Percentiles rank a stretch among this genome's conserved stretches.
Conservation (phyloP, 805 yeast genomes). For the Yamadazyma phyllophila region DNA sequence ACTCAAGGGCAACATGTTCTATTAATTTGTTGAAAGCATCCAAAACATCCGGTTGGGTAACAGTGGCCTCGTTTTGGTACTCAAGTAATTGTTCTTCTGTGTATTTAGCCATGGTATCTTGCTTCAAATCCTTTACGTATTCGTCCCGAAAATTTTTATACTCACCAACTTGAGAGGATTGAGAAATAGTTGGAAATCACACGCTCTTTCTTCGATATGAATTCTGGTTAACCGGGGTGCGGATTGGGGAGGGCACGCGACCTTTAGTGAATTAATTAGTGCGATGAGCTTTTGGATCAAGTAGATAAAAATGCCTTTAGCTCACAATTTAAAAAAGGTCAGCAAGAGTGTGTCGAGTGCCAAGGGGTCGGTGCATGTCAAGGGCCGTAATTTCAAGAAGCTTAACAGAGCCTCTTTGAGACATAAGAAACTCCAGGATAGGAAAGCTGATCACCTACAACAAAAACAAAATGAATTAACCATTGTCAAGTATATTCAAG, state of each 20-base stretch:
- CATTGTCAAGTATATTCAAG: slow-evolving; percentile 52
- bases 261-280: background rate
- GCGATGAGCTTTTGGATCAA: slow-evolving; percentile 6
- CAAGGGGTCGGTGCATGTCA: slow-evolving; percentile 70
- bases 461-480: slow-evolving; percentile 60
- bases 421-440: slow-evolving; percentile 64
- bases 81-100: slow-evolving; percentile 68
- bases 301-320: slow-evolving; percentile 55
- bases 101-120: slow-evolving; percentile 50
- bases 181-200: background rate
- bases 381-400: slow-evolving; percentile 84
- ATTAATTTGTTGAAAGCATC: slow-evolving; percentile 63
- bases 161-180: background rate
- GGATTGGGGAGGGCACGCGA: slow-evolving; percentile 2
- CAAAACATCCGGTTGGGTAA: slow-evolving; percentile 63
- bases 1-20: slow-evolving; percentile 57
- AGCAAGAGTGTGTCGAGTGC: slow-evolving; percentile 55
- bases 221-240: too few relatives aligned
- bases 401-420: slow-evolving; percentile 83
- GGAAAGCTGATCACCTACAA: slow-evolving; percentile 56
- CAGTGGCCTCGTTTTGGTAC: slow-evolving; percentile 53
- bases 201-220: too few relatives aligned
- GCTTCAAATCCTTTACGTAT: background rate
- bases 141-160: slow-evolving; percentile 9
- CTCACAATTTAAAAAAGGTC: slow-evolving; percentile 65